Percentiles rank a stretch among this genome's conserved stretches.
phyloP scores from a whole-genome alignment of 768 basidiomycete species.

The Tricholoma furcatifolium region DNA sequence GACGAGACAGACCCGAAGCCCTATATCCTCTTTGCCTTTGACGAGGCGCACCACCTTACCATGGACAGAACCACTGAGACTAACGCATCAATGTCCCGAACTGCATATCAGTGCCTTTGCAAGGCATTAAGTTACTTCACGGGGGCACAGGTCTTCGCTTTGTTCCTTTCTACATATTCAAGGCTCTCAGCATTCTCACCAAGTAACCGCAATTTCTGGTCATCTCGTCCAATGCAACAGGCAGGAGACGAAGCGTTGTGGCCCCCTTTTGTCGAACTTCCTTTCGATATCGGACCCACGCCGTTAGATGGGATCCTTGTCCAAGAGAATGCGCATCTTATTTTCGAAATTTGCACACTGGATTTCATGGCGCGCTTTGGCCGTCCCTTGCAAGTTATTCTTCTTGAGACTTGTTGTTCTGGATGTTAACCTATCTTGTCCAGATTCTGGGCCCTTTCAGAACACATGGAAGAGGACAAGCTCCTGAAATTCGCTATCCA shows the following conservation, averaged over 20 bases:
- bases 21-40: neutral
- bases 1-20: neutral
- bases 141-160: neutral
- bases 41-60: slow-evolving; percentile 3
- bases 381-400: too few relatives aligned
- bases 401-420: too few relatives aligned
- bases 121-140: neutral
- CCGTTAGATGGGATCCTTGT: too few relatives aligned
- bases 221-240: too few relatives aligned
- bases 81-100: neutral
- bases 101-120: slow-evolving; percentile 8
- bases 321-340: too few relatives aligned
- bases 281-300: slow-evolving; percentile 5
- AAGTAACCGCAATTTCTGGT: neutral
- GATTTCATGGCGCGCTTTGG: too few relatives aligned
- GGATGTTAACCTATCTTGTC: too few relatives aligned
- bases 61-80: neutral
- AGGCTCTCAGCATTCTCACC: neutral
- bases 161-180: neutral
- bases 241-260: too few relatives aligned
- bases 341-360: too few relatives aligned
- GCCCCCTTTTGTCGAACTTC: slow-evolving; percentile 6
- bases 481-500: too few relatives aligned
- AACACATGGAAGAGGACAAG: too few relatives aligned
- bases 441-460: too few relatives aligned